These are phyloP conservation scores for Boletus rubescentipes DNA, from an alignment of 768 basidiomycete species.

Conservation along the genomic window DNA sequence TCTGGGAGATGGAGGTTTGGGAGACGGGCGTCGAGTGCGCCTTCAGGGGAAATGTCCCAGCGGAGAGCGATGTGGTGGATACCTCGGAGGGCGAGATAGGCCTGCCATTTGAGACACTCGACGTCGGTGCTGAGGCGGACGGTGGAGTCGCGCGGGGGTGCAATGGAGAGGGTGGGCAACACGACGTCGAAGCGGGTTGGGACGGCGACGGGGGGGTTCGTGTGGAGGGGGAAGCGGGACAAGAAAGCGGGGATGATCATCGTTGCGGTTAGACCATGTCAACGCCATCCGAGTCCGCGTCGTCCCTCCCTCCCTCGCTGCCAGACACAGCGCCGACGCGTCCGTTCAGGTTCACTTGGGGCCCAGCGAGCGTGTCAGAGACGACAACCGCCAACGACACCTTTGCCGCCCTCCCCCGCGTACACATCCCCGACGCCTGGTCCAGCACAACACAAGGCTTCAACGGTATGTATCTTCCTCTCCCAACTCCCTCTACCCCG, in stretches of 20 bases:
- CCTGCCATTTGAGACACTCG: constrained; percentile 90
- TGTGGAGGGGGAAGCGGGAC: constrained; percentile 58
- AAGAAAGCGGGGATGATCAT: constrained; percentile 48
- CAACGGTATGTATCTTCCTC: constrained; percentile 58
- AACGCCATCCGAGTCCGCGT: constrained; percentile 58
- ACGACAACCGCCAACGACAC: constrained; percentile 76
- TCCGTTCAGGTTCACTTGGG: constrained; percentile 77
- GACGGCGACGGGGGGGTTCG: constrained; percentile 42
- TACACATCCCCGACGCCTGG: constrained; percentile 56
- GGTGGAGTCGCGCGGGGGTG: constrained; percentile 40
- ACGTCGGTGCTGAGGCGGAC: constrained; percentile 66
- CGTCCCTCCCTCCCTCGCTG: constrained; percentile 45
- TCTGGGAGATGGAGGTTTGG: constrained; percentile 68
- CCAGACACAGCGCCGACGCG: constrained; percentile 45
- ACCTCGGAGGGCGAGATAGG: constrained; percentile 63
- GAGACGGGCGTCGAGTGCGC: constrained; percentile 64
- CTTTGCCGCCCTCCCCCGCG: constrained; percentile 42
- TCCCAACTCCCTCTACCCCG: background rate
- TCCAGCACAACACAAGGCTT: constrained; percentile 84
- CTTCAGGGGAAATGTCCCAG: constrained; percentile 68
- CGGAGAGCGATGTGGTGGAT: constrained; percentile 52
- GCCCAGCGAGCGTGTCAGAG: constrained; percentile 74
- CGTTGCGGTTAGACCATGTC: constrained; percentile 34
- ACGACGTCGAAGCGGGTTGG: constrained; percentile 24
- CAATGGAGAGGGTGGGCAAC: constrained; percentile 65